Evolutionary conservation across 768 basidiomycete species (phyloP), one percentile per base, ranked within the genome.

Genomic region (Psilocybe sp.): DNA sequence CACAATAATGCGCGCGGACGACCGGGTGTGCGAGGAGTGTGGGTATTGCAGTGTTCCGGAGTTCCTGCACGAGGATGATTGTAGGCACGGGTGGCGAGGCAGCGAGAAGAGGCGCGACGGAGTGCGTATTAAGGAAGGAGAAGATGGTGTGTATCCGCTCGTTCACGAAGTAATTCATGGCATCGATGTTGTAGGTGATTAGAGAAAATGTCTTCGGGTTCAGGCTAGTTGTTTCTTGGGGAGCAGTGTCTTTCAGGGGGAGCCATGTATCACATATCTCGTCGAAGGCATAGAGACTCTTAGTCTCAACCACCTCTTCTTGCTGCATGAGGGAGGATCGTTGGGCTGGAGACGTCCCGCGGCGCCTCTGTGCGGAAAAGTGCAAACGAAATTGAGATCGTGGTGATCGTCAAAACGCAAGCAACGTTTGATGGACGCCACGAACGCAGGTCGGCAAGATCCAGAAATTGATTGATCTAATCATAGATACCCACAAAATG

Each of bases 181-280:
- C 55, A 37, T 59, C 54, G 11, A 59, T 50, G 46, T 59, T 59
- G 52, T 54, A 59, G 18, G 57, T 50, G 28, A 50, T 37, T 28
- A 57, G 19, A 8, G 46, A 38, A 23, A 57, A 53, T 23, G 47
- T 20, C 4, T 35, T 43, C 31, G 38, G 14, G 14, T 19, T 46
- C 12, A n/a, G 35, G 10, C 41, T 16, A 31, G 31, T 16, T 8
- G 37, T 38, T 4, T 28, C 7, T 28, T 28, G 23, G 23, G 23
- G 23, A 3, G 36, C 11, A 15, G 15, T n/a, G 31, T 14, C 5
- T 34, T 16, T 12, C 13, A 23, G 31, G 20, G 32, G 10, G n/a
- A 46, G 19, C 31, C 34, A 34, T 31, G 32, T 14, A 19, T 19
- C 5, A 20, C 15, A 15, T 35, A 38, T 10, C 12, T 19, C 19